Conservation (phyloP, 2,329 filamentous ascomycete genomes). For the Colletotrichum sp. region DNA sequence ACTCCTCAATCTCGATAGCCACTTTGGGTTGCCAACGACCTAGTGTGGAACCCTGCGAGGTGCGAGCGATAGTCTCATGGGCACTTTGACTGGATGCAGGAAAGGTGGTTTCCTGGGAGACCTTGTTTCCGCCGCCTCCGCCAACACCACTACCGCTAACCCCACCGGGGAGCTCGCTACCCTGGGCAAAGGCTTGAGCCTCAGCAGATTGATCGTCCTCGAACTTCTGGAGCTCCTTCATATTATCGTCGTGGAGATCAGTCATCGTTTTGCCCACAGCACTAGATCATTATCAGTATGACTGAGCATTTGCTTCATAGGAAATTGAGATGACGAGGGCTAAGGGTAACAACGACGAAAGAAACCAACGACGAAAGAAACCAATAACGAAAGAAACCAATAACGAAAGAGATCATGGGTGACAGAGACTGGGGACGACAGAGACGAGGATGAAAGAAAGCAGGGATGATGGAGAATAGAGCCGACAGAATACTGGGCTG, state of each 20-base stretch:
- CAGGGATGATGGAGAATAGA: neutral
- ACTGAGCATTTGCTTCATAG: neutral
- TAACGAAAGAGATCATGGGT: rapidly evolving
- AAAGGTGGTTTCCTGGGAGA: no score
- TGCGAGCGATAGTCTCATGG: no score
- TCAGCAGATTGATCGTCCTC: neutral
- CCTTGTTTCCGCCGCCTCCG: no score
- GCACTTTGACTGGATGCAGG: no score
- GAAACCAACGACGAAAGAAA: no score
- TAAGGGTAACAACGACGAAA: neutral
- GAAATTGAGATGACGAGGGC: neutral
- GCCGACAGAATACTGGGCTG: neutral
- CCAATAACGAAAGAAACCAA: neutral
- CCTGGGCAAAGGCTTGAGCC: neutral
- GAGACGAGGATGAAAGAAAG: neutral
- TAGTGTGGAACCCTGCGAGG: no score
- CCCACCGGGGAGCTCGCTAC: neutral
- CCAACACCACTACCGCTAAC: no score
- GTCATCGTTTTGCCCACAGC: neutral
- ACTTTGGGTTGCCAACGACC: no score
- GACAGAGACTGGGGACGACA: no score
- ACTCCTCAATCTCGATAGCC: no score
- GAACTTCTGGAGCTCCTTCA: neutral
- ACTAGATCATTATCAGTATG: neutral
- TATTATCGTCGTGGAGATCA: neutral